A percentile compares a stretch with the other conserved stretches of the same genome.
These are phyloP conservation scores for Phylloporus rhodoxanthus DNA, from an alignment of 768 basidiomycete species.

Conservation along the genomic window DNA sequence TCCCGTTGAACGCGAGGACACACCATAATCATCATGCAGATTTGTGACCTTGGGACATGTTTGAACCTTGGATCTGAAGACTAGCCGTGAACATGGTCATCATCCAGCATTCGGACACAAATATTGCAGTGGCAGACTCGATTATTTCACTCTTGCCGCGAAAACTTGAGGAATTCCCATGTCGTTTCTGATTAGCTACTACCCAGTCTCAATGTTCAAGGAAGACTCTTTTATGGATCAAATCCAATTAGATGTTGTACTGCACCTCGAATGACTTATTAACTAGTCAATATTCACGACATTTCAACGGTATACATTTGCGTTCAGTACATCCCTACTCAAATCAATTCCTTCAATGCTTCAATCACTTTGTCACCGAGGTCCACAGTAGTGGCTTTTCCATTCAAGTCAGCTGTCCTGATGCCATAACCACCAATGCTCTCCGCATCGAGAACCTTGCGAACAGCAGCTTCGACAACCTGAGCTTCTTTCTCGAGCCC, in stretches of 20 bases:
- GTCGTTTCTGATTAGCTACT: too few relatives aligned
- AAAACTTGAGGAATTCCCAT: too few relatives aligned
- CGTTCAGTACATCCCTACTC: slow-evolving; percentile 8
- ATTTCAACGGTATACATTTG: background rate
- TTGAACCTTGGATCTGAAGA: background rate
- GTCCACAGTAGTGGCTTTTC: slow-evolving; percentile 65
- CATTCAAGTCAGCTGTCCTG: slow-evolving; percentile 85
- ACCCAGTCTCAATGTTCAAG: too few relatives aligned
- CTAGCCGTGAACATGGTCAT: too few relatives aligned
- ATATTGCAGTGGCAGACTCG: too few relatives aligned
- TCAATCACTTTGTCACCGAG: slow-evolving; percentile 82
- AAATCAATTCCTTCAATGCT: slow-evolving; percentile 56
- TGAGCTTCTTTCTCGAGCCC: slow-evolving; percentile 80
- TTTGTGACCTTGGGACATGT: background rate
- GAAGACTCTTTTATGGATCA: too few relatives aligned
- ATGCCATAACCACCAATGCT: slow-evolving; percentile 67
- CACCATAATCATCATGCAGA: background rate
- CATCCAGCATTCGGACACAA: too few relatives aligned
- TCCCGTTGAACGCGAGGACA: background rate
- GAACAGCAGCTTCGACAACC: slow-evolving; percentile 85
- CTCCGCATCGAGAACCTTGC: slow-evolving; percentile 74
- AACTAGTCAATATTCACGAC: too few relatives aligned
- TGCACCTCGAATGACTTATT: too few relatives aligned
- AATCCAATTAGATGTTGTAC: too few relatives aligned
- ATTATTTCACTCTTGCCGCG: too few relatives aligned